These are phyloP conservation scores for Leccinum subrobustum DNA, from an alignment of 1,284 basidiomycete genomes.

Conservation along the genomic window DNA sequence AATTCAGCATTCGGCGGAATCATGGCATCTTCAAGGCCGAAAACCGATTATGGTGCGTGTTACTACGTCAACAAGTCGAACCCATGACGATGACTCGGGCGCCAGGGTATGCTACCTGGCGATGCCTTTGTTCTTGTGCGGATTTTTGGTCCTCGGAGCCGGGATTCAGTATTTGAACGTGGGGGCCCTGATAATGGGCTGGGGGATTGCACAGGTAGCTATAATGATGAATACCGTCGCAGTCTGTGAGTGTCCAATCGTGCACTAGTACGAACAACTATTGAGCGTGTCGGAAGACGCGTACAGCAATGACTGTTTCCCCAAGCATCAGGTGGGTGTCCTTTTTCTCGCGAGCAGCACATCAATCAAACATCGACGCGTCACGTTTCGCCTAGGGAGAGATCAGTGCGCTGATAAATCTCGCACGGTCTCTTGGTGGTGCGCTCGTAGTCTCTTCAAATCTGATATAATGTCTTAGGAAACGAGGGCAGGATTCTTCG, in stretches of 20 bases:
- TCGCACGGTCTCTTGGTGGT: constrained; percentile 49
- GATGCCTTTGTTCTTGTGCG: constrained; percentile 59
- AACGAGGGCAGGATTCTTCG: constrained; percentile 39
- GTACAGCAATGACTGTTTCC: constrained; percentile 49
- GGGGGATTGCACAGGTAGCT: constrained; percentile 61
- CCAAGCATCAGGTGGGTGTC: constrained; percentile 29
- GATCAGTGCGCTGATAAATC: constrained; percentile 52
- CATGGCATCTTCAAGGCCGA: constrained; percentile 73
- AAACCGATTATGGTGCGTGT: constrained; percentile 58
- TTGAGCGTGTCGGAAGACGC: constrained; percentile 40
- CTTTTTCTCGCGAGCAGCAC: background rate
- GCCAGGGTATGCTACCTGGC: constrained; percentile 64
- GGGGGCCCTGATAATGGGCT: constrained; percentile 60
- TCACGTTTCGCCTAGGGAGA: constrained; percentile 39
- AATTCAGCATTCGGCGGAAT: constrained; percentile 53
- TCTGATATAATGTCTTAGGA: background rate
- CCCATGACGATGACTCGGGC: background rate
- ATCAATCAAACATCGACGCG: background rate
- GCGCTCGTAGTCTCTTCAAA: background rate
- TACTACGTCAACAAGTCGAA: background rate
- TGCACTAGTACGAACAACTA: background rate
- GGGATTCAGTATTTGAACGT: constrained; percentile 56
- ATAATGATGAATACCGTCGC: constrained; percentile 68
- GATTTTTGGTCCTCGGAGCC: constrained; percentile 61
- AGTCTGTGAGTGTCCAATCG: constrained; percentile 44